These are phyloP conservation scores for Akebia trifoliata DNA, from an alignment of 164 flowering plant genomes.

Conservation along the genomic window DNA sequence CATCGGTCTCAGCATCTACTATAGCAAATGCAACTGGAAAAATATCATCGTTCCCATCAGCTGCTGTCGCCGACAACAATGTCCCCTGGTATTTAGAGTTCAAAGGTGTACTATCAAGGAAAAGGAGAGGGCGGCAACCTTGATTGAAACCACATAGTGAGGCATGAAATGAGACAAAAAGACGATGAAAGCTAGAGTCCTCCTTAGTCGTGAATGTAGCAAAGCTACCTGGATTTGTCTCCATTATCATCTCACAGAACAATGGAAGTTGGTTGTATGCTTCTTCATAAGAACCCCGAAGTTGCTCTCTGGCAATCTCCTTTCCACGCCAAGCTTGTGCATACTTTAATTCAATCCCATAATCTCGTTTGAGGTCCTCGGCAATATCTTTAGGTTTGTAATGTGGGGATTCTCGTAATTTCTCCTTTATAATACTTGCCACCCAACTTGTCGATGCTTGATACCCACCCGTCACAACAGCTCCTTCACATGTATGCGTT, in stretches of 20 bases:
- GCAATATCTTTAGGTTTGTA: conserved; percentile 41
- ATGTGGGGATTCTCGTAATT: conserved; percentile 38
- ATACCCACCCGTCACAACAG: conserved; percentile 46
- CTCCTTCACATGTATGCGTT: conserved; percentile 68
- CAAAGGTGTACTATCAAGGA: conserved; percentile 36
- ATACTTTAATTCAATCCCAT: conserved; percentile 40
- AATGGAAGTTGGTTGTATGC: conserved; percentile 43
- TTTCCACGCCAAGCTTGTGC: conserved; percentile 44
- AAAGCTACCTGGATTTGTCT: conserved; percentile 51
- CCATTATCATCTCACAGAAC: conserved; percentile 37
- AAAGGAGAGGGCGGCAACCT: conserved; percentile 53
- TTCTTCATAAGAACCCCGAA: conserved; percentile 42
- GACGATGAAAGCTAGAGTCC: conserved; percentile 34
- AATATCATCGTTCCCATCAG: conserved; percentile 55
- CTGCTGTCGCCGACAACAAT: conserved; percentile 44
- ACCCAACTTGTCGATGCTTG: conserved; percentile 22
- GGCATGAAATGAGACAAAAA: conserved; percentile 42
- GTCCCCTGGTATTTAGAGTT: conserved; percentile 51
- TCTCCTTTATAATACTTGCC: conserved; percentile 37
- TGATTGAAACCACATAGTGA: conserved; percentile 36
- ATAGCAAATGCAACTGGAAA: conserved; percentile 60
- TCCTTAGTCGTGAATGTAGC: conserved; percentile 29
- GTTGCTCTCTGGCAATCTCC: conserved; percentile 36
- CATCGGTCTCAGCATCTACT: conserved; percentile 44
- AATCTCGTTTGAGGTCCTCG: conserved; percentile 32